phyloP scores from a whole-genome alignment of 495 filamentous ascomycete species.

The Penicillium goetzii region DNA sequence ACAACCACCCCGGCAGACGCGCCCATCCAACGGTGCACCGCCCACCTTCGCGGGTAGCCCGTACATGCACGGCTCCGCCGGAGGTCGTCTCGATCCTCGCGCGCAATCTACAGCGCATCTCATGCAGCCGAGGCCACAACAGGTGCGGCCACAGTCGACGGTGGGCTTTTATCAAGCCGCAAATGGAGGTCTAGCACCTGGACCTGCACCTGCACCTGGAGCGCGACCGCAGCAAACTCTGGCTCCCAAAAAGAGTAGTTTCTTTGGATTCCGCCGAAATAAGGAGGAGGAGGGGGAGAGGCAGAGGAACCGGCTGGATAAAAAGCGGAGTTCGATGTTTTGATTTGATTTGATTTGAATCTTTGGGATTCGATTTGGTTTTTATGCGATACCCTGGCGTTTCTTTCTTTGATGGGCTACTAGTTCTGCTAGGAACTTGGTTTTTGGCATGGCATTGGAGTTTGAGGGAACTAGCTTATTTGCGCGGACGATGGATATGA shows the following conservation, averaged over 20 bases:
- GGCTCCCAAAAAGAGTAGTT: constrained; percentile 52
- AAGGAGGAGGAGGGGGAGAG: constrained; percentile 35
- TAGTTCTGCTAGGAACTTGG: neutral
- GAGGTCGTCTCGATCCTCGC: constrained; percentile 22
- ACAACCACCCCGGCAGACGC: constrained; percentile 16
- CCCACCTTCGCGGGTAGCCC: constrained; percentile 24
- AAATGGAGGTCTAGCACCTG: constrained; percentile 25
- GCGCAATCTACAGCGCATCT: constrained; percentile 29
- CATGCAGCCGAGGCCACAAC: constrained; percentile 22
- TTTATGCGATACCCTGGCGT: constrained; percentile 1
- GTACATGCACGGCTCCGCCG: constrained; percentile 18
- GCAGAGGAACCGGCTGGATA: constrained; percentile 39
- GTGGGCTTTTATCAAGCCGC: constrained; percentile 27
- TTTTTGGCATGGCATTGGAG: neutral
- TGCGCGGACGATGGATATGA: neutral
- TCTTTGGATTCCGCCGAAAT: constrained; percentile 49
- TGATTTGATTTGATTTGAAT: constrained; percentile 31
- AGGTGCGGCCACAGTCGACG: constrained; percentile 25
- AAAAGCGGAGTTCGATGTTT: constrained; percentile 60
- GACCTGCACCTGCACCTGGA: constrained; percentile 12
- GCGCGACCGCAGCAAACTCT: constrained; percentile 11
- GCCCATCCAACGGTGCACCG: constrained; percentile 8
- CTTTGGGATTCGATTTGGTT: constrained; percentile 11
- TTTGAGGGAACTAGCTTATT: neutral
- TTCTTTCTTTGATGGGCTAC: neutral